Conservation (phyloP, 169 alveolate genomes). For the Plasmodium billcollinsi region DNA sequence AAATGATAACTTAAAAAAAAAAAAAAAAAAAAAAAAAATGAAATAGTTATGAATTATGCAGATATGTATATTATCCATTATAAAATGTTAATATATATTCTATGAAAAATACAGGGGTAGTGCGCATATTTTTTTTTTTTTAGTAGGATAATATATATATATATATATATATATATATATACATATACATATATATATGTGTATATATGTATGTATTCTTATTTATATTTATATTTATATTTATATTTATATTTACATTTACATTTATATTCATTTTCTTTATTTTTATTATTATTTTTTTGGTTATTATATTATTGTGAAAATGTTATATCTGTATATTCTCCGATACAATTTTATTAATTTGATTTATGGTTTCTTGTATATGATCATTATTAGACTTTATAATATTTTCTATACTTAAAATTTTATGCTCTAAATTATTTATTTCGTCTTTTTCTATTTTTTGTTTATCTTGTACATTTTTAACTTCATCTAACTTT, state of each 20-base stretch:
- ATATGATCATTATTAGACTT: slow-evolving; percentile 36
- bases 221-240: background rate
- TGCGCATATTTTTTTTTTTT: no score
- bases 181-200: no score
- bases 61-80: no score
- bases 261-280: background rate
- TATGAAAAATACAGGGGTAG: no score
- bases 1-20: background rate
- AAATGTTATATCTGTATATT: slow-evolving; percentile 4
- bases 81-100: no score
- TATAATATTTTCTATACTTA: slow-evolving; percentile 32
- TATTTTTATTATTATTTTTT: background rate
- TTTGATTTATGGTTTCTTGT: slow-evolving; percentile 37
- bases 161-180: no score
- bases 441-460: slow-evolving; percentile 36
- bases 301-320: background rate
- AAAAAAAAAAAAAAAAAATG: slow-evolving; percentile 1
- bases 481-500: slow-evolving; percentile 60
- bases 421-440: slow-evolving; percentile 38
- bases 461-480: slow-evolving; percentile 38
- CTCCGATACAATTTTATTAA: slow-evolving; percentile 23
- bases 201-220: no score
- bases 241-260: background rate
- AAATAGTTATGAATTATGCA: background rate
- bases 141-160: no score